phyloP scores from a whole-genome alignment of 495 filamentous ascomycete species.

The Ramalina intermedia region DNA sequence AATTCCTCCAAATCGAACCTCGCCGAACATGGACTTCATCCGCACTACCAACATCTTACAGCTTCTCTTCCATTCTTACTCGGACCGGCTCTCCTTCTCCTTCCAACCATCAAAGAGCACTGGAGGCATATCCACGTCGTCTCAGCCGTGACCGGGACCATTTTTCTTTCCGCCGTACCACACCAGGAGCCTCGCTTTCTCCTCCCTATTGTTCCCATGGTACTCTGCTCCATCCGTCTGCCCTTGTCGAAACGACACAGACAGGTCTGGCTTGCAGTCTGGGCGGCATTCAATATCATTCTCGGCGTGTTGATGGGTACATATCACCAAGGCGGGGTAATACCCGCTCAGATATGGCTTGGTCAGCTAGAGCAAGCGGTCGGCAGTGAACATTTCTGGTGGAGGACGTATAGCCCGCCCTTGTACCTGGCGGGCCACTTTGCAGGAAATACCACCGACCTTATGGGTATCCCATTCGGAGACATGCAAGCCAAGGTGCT shows the following conservation, averaged over 20 bases:
- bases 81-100: conserved; percentile 69
- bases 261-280: conserved; percentile 46
- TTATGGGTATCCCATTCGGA: conserved; percentile 64
- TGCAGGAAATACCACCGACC: conserved; percentile 53
- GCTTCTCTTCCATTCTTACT: conserved; percentile 79
- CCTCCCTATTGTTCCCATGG: conserved; percentile 72
- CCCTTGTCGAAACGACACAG: conserved; percentile 35
- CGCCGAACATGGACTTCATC: conserved; percentile 80
- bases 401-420: conserved; percentile 94
- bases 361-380: conserved; percentile 17
- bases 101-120: conserved; percentile 35
- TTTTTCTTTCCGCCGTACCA: conserved; percentile 67
- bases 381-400: conserved; percentile 51
- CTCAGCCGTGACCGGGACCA: conserved; percentile 69
- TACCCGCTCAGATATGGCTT: conserved; percentile 56
- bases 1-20: conserved; percentile 66
- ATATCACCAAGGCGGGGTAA: conserved; percentile 87
- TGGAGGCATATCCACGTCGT: conserved; percentile 40
- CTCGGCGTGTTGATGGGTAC: conserved; percentile 77
- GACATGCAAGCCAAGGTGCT: conserved; percentile 45
- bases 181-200: conserved; percentile 96
- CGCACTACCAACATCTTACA: conserved; percentile 76
- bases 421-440: conserved; percentile 79
- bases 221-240: conserved; percentile 67
- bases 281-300: conserved; percentile 70